phyloP scores from a whole-genome alignment of 2,329 filamentous ascomycete genomes.

The Cladophialophora exuberans region DNA sequence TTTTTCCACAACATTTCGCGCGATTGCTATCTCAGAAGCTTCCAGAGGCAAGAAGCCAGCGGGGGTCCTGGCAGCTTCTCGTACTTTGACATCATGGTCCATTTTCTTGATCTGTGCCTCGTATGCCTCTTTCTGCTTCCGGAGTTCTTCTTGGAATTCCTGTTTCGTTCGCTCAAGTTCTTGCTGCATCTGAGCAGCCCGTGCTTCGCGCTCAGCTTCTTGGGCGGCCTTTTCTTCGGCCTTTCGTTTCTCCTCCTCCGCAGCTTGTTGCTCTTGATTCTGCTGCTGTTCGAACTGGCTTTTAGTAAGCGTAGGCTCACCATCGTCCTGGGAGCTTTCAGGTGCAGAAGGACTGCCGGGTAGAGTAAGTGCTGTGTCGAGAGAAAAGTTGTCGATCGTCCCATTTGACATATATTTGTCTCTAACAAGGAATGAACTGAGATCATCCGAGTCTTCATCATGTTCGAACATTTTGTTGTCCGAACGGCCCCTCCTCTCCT shows the following conservation, averaged over 20 bases:
- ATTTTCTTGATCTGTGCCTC: constrained; percentile 82
- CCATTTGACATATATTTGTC: constrained; percentile 97
- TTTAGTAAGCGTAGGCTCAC: constrained; percentile 64
- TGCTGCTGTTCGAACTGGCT: constrained; percentile 85
- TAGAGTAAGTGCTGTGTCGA: constrained; percentile 92
- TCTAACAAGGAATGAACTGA: constrained; percentile 81
- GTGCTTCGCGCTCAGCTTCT: constrained; percentile 82
- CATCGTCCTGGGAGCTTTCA: constrained; percentile 53
- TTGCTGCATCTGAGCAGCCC: constrained; percentile 76
- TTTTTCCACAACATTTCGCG: constrained; percentile 66
- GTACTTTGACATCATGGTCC: constrained; percentile 57
- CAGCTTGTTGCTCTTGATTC: constrained; percentile 80
- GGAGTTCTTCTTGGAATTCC: constrained; percentile 85
- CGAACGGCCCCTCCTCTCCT: constrained; percentile 72
- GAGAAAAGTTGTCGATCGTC: constrained; percentile 91
- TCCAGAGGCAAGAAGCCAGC: constrained; percentile 58
- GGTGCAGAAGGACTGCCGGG: constrained; percentile 82
- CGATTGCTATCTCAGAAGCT: constrained; percentile 71
- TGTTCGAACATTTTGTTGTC: constrained; percentile 57
- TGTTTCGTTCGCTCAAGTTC: constrained; percentile 76
- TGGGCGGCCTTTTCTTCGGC: constrained; percentile 68
- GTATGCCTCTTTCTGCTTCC: constrained; percentile 80
- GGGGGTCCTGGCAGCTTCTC: constrained; percentile 48
- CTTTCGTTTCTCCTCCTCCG: constrained; percentile 72
- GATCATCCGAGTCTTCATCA: constrained; percentile 88